Evolutionary conservation across 1,139 yeast species (phyloP).

Genomic region (Scheffersomyces stambukii): DNA sequence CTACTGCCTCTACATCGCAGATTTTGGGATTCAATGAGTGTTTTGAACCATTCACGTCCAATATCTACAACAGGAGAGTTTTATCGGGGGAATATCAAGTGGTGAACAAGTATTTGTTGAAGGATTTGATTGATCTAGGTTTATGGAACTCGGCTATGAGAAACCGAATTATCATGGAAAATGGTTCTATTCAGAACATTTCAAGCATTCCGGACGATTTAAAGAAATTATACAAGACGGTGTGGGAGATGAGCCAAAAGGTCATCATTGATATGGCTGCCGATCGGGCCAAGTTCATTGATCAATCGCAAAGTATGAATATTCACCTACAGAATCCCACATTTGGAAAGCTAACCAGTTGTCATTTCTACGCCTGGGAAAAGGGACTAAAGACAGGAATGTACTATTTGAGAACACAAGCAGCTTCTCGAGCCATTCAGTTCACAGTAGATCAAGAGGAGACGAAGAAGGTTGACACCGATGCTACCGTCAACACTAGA

Average conservation of each 20-base stretch:
- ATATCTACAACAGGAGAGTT: slow-evolving; percentile 82
- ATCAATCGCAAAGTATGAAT: slow-evolving; percentile 91
- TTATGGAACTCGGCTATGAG: slow-evolving; percentile 81
- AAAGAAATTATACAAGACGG: slow-evolving; percentile 83
- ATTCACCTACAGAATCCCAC: slow-evolving; percentile 83
- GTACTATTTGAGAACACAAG: slow-evolving; percentile 94
- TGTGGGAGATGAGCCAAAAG: slow-evolving; percentile 94
- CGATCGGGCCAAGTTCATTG: slow-evolving; percentile 88
- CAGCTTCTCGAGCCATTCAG: slow-evolving; percentile 91
- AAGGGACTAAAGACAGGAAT: slow-evolving; percentile 96
- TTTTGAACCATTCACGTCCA: slow-evolving; percentile 88
- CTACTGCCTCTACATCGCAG: slow-evolving; percentile 91
- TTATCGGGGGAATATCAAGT: slow-evolving; percentile 87
- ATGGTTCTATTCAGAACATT: slow-evolving; percentile 83
- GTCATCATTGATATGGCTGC: slow-evolving; percentile 92
- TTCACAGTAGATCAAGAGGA: slow-evolving; percentile 64
- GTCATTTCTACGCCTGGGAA: slow-evolving; percentile 98
- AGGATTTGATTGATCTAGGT: slow-evolving; percentile 79
- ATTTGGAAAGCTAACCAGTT: slow-evolving; percentile 89
- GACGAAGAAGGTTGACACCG: slow-evolving; percentile 18
- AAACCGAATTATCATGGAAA: slow-evolving; percentile 69
- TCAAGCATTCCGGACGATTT: slow-evolving; percentile 73
- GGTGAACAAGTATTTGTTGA: slow-evolving; percentile 77
- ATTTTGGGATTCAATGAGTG: slow-evolving; percentile 87
- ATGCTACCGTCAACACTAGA: slow-evolving; percentile 3